These are phyloP conservation scores for Tolypocladium nubicola DNA, from an alignment of 2,329 filamentous ascomycete species.

Conservation along the genomic window DNA sequence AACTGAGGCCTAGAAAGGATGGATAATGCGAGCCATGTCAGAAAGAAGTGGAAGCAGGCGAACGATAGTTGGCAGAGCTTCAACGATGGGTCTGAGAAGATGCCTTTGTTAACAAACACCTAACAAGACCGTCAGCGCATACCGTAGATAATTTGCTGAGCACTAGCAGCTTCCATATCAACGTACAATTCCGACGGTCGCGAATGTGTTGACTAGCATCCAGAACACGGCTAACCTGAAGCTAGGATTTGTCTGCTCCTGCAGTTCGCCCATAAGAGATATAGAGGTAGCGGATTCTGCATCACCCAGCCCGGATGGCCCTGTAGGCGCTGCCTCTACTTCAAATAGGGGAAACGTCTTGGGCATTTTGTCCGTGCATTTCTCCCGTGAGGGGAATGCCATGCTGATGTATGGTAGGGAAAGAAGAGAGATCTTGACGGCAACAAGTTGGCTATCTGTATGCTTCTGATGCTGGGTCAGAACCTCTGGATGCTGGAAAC, in stretches of 20 bases:
- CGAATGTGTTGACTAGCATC: background rate
- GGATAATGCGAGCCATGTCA: constrained; percentile 54
- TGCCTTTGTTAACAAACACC: constrained; percentile 62
- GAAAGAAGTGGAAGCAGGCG: constrained; percentile 57
- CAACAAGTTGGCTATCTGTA: too few relatives aligned
- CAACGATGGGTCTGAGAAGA: constrained; percentile 53
- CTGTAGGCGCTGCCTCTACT: background rate
- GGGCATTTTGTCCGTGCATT: background rate
- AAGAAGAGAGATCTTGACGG: too few relatives aligned
- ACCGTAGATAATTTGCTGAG: too few relatives aligned
- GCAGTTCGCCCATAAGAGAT: background rate
- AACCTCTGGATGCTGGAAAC: too few relatives aligned
- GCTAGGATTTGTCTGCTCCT: background rate
- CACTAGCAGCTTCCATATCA: background rate
- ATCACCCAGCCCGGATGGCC: background rate
- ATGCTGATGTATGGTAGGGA: background rate
- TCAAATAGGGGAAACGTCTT: background rate
- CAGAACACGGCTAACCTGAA: background rate
- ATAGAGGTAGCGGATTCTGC: background rate
- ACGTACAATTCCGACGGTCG: background rate
- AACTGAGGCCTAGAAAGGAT: constrained; percentile 47
- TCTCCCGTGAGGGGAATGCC: background rate
- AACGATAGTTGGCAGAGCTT: constrained; percentile 55
- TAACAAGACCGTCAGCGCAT: background rate
- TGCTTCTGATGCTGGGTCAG: too few relatives aligned